These are phyloP conservation scores for Vaccinium myrtillus DNA, from an alignment of 148 eudicot species.

Conservation along the genomic window DNA sequence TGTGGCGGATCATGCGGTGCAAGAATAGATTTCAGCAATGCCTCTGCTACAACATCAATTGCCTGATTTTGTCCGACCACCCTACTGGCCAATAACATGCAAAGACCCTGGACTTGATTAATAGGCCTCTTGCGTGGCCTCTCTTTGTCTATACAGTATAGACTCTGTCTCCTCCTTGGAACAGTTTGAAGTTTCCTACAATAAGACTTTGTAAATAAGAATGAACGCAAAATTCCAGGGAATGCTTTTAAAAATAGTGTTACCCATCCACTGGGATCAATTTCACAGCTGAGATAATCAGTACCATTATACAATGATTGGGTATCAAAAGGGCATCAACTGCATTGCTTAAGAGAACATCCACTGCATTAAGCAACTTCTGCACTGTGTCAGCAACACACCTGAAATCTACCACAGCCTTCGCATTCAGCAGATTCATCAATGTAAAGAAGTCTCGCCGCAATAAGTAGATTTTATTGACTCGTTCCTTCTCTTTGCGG, in stretches of 20 bases:
- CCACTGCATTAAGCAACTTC: neutral
- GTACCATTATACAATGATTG: neutral
- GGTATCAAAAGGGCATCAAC: neutral
- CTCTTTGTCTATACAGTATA: neutral
- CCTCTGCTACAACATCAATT: neutral
- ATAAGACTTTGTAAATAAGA: neutral
- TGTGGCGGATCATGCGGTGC: neutral
- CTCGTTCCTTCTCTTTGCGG: slow-evolving; percentile 8
- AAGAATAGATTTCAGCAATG: neutral
- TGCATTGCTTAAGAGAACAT: neutral
- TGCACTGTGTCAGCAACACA: neutral
- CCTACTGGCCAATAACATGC: neutral
- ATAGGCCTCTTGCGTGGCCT: neutral
- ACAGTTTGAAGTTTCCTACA: neutral
- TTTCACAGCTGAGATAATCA: neutral
- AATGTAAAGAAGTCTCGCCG: neutral
- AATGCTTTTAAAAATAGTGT: neutral
- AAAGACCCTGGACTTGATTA: neutral
- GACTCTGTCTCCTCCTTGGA: neutral
- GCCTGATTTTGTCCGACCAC: neutral
- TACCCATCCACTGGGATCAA: neutral
- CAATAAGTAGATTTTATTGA: neutral
- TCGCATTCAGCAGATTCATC: neutral
- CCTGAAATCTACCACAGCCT: neutral
- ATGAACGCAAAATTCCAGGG: neutral